phyloP scores from a whole-genome alignment of 805 yeast species.

The Kazachstania bromeliacearum region DNA sequence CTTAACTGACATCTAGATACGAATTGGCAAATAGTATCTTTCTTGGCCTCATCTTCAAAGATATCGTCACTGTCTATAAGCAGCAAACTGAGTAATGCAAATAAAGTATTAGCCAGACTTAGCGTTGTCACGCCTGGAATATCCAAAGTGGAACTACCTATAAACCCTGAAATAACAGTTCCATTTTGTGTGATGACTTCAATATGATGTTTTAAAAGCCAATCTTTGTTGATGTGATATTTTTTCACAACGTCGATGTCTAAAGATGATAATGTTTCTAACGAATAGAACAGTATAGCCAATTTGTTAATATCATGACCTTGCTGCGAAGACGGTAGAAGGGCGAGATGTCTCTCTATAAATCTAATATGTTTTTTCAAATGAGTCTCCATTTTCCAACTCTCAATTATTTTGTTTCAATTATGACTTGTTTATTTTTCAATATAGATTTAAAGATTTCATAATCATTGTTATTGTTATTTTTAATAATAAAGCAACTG shows the following conservation, averaged over 20 bases:
- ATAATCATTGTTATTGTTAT: neutral
- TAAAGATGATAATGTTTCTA: slow-evolving; percentile 40
- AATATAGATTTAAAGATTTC: neutral
- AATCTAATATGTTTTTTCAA: slow-evolving; percentile 31
- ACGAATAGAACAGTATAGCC: slow-evolving; percentile 60
- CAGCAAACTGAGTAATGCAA: slow-evolving; percentile 50
- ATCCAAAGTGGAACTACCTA: slow-evolving; percentile 14
- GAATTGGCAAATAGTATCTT: slow-evolving; percentile 40
- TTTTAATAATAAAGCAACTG: neutral
- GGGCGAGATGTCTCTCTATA: slow-evolving; percentile 41
- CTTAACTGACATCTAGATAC: slow-evolving; percentile 51
- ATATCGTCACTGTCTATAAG: slow-evolving; percentile 41
- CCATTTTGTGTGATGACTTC: slow-evolving; percentile 26
- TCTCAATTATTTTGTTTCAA: neutral
- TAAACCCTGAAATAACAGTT: slow-evolving; percentile 23
- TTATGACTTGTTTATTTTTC: neutral
- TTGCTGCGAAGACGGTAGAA: slow-evolving; percentile 49
- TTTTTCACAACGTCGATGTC: slow-evolving; percentile 20
- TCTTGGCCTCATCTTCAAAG: slow-evolving; percentile 31
- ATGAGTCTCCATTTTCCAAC: neutral
- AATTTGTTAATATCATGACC: slow-evolving; percentile 60
- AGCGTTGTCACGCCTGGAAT: slow-evolving; percentile 31
- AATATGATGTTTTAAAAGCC: slow-evolving; percentile 19
- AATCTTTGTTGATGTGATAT: slow-evolving; percentile 26
- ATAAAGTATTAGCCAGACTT: slow-evolving; percentile 65